These are phyloP conservation scores for Exserohilum rostratum DNA, from an alignment of 2,329 filamentous ascomycete genomes.

Conservation along the genomic window DNA sequence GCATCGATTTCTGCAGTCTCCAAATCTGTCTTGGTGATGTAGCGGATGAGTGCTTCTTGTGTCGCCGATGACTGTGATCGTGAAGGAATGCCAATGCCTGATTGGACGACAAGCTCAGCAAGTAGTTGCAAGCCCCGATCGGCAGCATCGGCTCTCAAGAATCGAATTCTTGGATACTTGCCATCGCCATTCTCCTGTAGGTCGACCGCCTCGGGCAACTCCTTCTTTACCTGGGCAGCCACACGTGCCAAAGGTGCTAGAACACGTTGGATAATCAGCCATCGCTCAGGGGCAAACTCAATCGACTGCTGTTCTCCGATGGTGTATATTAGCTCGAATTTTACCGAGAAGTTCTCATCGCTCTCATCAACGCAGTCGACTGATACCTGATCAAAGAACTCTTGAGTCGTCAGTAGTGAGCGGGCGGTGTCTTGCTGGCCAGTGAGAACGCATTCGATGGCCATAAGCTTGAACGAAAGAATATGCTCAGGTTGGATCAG, in stretches of 20 bases:
- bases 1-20: constrained; percentile 35
- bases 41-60: constrained; percentile 48
- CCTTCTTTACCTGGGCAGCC: constrained; percentile 34
- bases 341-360: constrained; percentile 67
- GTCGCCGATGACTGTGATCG: constrained; percentile 39
- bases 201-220: constrained; percentile 53
- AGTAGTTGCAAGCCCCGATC: constrained; percentile 33
- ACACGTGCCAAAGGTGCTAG: constrained; percentile 53
- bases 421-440: constrained; percentile 37
- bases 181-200: constrained; percentile 40
- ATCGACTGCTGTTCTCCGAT: constrained; percentile 60
- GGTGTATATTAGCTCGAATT: constrained; percentile 69
- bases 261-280: constrained; percentile 62
- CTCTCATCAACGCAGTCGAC: constrained; percentile 69
- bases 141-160: constrained; percentile 53
- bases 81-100: constrained; percentile 57
- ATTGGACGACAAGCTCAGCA: constrained; percentile 49
- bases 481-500: constrained; percentile 69
- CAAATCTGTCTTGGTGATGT: constrained; percentile 53
- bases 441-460: constrained; percentile 56
- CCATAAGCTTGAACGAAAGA: constrained; percentile 68
- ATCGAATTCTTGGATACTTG: constrained; percentile 57
- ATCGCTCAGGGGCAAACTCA: constrained; percentile 62
- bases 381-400: constrained; percentile 52
- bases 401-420: constrained; percentile 51